Evolutionary conservation across 225 moss, liverwort and hornwort genomes (phyloP).

Genomic region (Polytrichum formosum): DNA sequence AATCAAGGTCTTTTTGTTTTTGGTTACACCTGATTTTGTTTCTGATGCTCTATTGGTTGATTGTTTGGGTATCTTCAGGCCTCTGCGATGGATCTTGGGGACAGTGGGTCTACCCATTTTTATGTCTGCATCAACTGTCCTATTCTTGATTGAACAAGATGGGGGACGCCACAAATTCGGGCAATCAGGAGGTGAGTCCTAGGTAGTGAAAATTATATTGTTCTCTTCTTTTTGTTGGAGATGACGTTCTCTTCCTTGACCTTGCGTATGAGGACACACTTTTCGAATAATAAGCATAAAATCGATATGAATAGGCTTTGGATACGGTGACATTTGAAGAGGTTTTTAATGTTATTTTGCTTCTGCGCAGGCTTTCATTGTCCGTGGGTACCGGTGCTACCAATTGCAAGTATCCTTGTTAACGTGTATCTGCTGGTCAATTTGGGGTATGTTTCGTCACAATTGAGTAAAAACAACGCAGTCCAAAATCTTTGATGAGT

Average conservation of each 20-base stretch:
- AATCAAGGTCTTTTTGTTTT: too few relatives aligned
- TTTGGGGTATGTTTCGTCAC: slow-evolving; percentile 57
- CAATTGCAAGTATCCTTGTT: slow-evolving; percentile 66
- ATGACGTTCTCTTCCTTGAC: not conserved
- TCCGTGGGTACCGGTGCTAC: slow-evolving; percentile 86
- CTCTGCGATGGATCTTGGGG: slow-evolving; percentile 60
- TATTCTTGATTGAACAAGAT: slow-evolving; percentile 83
- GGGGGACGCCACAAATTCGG: slow-evolving; percentile 84
- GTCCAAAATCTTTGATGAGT: not conserved
- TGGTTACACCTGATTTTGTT: not conserved
- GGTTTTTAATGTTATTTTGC: not conserved
- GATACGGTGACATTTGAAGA: not conserved
- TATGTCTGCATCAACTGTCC: slow-evolving; percentile 56
- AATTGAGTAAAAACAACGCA: not conserved
- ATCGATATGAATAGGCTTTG: not conserved
- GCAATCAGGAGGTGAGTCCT: slow-evolving; percentile 69
- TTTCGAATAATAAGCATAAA: too few relatives aligned
- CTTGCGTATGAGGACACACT: too few relatives aligned
- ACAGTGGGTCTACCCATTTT: slow-evolving; percentile 52
- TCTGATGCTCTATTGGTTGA: too few relatives aligned
- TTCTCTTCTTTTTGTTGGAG: not conserved
- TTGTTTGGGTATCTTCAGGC: slow-evolving; percentile 27
- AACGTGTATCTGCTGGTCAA: slow-evolving; percentile 89
- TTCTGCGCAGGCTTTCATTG: slow-evolving; percentile 74
- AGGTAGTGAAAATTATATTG: too few relatives aligned